A percentile compares a stretch with the other conserved stretches of the same genome.
phyloP scores from a whole-genome alignment of 176 grass and related monocot species.

The Eremochloa ophiuroides region DNA sequence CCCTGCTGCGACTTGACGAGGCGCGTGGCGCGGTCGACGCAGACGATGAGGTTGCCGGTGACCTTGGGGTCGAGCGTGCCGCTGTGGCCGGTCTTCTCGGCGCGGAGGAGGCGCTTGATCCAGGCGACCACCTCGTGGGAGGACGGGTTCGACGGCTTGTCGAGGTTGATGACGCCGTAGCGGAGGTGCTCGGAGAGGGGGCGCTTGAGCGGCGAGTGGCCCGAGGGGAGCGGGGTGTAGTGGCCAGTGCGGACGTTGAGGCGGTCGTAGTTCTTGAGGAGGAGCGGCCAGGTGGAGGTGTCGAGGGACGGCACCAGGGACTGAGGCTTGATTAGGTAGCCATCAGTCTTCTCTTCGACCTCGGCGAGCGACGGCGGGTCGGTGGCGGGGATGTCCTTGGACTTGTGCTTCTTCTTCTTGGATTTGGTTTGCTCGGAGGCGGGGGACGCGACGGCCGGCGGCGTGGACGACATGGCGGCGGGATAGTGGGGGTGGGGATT shows the following conservation, averaged over 20 bases:
- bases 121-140: constrained; percentile 96
- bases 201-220: constrained; percentile 84
- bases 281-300: constrained; percentile 65
- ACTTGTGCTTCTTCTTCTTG: constrained; percentile 67
- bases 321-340: constrained; percentile 72
- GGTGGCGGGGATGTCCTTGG: constrained; percentile 20
- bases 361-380: constrained; percentile 7
- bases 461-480: constrained; percentile 62
- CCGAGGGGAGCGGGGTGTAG: constrained; percentile 75
- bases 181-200: constrained; percentile 76
- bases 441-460: constrained; percentile 32
- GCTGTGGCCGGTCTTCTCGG: constrained; percentile 80
- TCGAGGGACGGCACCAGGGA: constrained; percentile 45
- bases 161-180: constrained; percentile 88
- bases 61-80: constrained; percentile 97
- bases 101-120: constrained; percentile 84
- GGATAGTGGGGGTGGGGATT: not conserved
- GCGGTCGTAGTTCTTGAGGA: constrained; percentile 84
- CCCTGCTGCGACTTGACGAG: constrained; percentile 97
- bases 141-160: constrained; percentile 94
- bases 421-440: constrained; percentile 51
- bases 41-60: constrained; percentile 95
- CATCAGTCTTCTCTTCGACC: constrained; percentile 31
- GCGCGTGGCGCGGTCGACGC: constrained; percentile 89
- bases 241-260: constrained; percentile 81